Evolutionary conservation across 495 filamentous ascomycete genomes (phyloP).

Genomic region (Hyaloscypha hepaticicola): DNA sequence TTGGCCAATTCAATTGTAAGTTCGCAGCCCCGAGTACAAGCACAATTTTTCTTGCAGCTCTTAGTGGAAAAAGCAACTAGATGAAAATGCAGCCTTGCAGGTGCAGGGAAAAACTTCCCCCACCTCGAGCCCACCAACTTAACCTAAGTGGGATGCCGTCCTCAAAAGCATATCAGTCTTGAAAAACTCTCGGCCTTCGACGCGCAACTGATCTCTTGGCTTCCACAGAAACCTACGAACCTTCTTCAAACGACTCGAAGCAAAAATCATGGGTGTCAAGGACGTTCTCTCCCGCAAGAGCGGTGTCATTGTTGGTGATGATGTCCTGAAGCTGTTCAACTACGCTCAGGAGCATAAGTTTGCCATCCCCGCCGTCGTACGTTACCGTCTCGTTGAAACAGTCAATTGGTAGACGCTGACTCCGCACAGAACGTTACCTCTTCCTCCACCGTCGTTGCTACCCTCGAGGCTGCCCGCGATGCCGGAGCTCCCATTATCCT

Average conservation of each 20-base stretch:
- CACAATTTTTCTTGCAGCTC: conserved; percentile 1
- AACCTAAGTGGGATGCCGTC: not conserved
- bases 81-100: not conserved
- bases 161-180: not conserved
- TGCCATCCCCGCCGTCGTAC: conserved; percentile 87
- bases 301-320: conserved; percentile 86
- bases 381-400: conserved; percentile 29
- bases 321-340: conserved; percentile 81
- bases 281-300: conserved; percentile 72
- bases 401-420: conserved; percentile 17
- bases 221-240: conserved; percentile 9
- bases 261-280: conserved; percentile 59
- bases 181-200: conserved; percentile 12
- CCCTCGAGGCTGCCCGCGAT: conserved; percentile 92
- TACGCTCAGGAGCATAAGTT: conserved; percentile 81
- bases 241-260: conserved; percentile 20
- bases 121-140: conserved; percentile 3
- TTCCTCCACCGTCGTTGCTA: conserved; percentile 81
- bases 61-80: not conserved
- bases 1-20: not conserved
- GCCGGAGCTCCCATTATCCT: conserved; percentile 84
- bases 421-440: conserved; percentile 75
- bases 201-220: conserved; percentile 16
- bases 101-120: conserved; percentile 1
- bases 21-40: not conserved